Percentiles rank a stretch among this genome's conserved stretches.
Conservation (phyloP, 129 eudicot genomes). For the Flaveria bidentis region DNA sequence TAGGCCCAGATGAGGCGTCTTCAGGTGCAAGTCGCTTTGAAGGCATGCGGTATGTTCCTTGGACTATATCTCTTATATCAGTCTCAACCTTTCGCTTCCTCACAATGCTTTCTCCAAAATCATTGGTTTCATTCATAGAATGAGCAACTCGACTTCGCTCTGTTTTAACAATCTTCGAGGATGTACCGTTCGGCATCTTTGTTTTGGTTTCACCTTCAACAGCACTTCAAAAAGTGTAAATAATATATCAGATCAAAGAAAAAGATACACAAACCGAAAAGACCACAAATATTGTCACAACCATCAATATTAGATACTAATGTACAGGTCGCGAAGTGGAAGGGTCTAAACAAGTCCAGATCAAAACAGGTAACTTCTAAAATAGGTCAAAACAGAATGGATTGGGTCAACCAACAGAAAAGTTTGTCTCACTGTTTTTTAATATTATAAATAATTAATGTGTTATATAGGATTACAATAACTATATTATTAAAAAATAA, state of each 20-base stretch:
- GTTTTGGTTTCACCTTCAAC: constrained; percentile 45
- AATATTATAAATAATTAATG: background rate
- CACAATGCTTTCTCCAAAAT: constrained; percentile 24
- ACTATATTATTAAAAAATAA: background rate
- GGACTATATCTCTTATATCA: constrained; percentile 70
- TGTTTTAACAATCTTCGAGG: constrained; percentile 53
- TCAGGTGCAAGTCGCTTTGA: constrained; percentile 36
- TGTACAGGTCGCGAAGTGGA: background rate
- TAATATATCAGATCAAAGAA: constrained; percentile 22
- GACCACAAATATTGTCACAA: constrained; percentile 10
- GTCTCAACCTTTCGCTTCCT: constrained; percentile 34
- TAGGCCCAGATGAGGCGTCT: constrained; percentile 57
- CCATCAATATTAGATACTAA: constrained; percentile 4
- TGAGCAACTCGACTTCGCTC: constrained; percentile 35
- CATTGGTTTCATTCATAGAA: constrained; percentile 33
- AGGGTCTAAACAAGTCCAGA: background rate
- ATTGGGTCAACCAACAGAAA: background rate
- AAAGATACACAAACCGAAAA: background rate
- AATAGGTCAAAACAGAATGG: background rate
- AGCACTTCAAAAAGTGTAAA: constrained; percentile 38
- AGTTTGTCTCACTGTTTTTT: background rate
- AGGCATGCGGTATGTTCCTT: constrained; percentile 45
- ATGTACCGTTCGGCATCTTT: constrained; percentile 24
- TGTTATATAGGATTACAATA: background rate
- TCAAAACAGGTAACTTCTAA: background rate